A percentile compares a stretch with the other conserved stretches of the same genome.
Conservation (phyloP, 1,284 basidiomycete species). For the Malassezia pachydermatis region DNA sequence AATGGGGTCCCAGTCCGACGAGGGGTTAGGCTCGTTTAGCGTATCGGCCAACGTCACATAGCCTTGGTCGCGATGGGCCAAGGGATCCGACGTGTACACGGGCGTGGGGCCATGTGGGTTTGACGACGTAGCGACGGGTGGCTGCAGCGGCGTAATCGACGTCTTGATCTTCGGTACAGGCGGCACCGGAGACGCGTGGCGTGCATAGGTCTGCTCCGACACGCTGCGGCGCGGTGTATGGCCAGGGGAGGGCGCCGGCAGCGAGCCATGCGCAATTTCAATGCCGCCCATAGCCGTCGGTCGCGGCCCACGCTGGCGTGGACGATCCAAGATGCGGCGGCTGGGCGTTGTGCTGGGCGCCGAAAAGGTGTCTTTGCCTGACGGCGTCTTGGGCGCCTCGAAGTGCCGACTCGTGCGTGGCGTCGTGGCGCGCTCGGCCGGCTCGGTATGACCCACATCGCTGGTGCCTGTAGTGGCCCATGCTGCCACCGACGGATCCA, state of each 20-base stretch:
- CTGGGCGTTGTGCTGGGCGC: neutral
- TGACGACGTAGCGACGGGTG: no score
- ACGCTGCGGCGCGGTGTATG: constrained; percentile 2
- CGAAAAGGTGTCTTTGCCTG: neutral
- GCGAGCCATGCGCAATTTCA: constrained; percentile 20
- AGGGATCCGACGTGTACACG: no score
- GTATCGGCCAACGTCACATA: no score
- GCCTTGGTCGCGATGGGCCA: no score
- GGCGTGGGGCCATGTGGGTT: no score
- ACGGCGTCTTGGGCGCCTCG: constrained; percentile 2
- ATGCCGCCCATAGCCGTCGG: constrained; percentile 24
- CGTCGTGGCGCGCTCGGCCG: constrained; percentile 14
- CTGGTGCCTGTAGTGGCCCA: constrained; percentile 9
- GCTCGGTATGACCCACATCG: constrained; percentile 14
- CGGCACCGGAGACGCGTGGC: neutral
- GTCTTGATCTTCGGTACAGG: constrained; percentile 1
- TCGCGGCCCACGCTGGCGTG: constrained; percentile 19
- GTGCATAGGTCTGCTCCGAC: neutral
- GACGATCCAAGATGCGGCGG: constrained; percentile 23
- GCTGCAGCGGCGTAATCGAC: neutral
- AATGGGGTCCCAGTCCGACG: no score
- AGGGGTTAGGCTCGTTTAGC: no score
- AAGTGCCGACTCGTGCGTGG: neutral
- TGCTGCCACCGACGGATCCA: constrained; percentile 4
- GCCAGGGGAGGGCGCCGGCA: constrained; percentile 16